Evolutionary conservation across 257 asterid genomes (phyloP).

Genomic region (Fraxinus anomala): DNA sequence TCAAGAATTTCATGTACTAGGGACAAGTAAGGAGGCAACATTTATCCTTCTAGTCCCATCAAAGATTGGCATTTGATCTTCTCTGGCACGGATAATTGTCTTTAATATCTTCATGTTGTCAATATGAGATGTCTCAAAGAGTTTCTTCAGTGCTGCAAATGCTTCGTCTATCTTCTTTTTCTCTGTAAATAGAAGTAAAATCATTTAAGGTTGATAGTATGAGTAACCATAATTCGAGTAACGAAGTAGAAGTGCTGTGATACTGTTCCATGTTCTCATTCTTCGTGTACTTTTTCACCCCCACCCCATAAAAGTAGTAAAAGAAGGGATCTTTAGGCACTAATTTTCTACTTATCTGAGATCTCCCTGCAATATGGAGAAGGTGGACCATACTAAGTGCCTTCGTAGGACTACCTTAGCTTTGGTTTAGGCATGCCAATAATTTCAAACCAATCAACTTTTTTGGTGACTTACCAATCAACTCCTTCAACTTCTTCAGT

Average conservation of each 20-base stretch:
- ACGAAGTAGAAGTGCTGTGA: not conserved
- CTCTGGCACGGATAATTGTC: conserved; percentile 43
- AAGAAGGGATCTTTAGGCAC: not conserved
- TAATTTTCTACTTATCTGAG: not conserved
- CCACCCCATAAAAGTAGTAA: not conserved
- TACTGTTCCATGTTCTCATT: not conserved
- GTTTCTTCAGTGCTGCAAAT: conserved; percentile 38
- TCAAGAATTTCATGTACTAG: not conserved
- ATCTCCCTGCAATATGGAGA: not conserved
- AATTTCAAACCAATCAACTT: not conserved
- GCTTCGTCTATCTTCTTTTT: conserved; percentile 34
- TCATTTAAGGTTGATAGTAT: not conserved
- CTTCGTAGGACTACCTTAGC: not conserved
- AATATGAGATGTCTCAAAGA: conserved; percentile 45
- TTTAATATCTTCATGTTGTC: conserved; percentile 56
- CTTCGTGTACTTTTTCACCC: not conserved
- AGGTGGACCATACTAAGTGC: not conserved
- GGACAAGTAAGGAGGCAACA: conserved; percentile 23
- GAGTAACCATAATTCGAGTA: not conserved
- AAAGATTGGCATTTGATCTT: conserved; percentile 48
- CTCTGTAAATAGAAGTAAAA: conserved; percentile 28
- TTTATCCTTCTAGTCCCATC: conserved; percentile 40
- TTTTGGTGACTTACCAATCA: conserved; percentile 42
- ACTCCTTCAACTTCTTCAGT: conserved; percentile 29
- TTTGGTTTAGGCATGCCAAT: not conserved